Evolutionary conservation across 1,284 basidiomycete species (phyloP), one percentile per base, ranked within the genome.

Genomic region (Fomitopsis palustris): DNA sequence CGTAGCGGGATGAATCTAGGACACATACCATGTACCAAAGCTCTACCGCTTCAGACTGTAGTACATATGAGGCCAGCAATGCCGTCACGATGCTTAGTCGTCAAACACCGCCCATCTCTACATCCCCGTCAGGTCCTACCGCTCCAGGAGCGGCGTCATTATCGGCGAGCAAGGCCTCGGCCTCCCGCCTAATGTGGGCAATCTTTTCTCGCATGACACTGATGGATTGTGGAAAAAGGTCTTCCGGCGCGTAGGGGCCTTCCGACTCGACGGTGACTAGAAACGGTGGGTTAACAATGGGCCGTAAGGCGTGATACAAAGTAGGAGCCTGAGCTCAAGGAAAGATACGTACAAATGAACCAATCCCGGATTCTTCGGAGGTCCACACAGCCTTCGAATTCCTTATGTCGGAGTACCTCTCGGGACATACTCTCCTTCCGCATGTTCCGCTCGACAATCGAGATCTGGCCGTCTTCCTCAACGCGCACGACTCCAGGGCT

Each of bases 391-490:
- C 87, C 94, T 55, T 88, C 84, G 66, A 99, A 98, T 72, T 99
- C 96, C 1, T 90, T 85, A 74, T 98, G 92, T 60, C 96, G 83
- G 51, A 98, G 80, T 1, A 96, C 96, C 73, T 99, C 96, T 52
- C 97, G 81, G 65, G 89, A 94, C 68, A 99, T 93, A 1, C 89
- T 94, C 72, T 99, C 97, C 61, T 88, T 88, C 31, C 96, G 82
- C 23, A 95, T 82, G 25, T 84, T 78, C 23, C 83, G 74, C 45
- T 81, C 74, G 65, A 92, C 86, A 8, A 91, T 82, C 27, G 80
- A 79, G 55, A 86, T 81, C 61, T 68, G 55, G 6, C 67, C 67
- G 45, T 66, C 60, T 8, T 60, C 12, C 43, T 89, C 80, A 31
- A 95, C 78, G 49, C 84, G 84, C 58, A 99, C 89, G 39, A 99